Base-by-base conservation (phyloP, 148 eudicot genomes). In the Fagopyrum homotropicum region DNA sequence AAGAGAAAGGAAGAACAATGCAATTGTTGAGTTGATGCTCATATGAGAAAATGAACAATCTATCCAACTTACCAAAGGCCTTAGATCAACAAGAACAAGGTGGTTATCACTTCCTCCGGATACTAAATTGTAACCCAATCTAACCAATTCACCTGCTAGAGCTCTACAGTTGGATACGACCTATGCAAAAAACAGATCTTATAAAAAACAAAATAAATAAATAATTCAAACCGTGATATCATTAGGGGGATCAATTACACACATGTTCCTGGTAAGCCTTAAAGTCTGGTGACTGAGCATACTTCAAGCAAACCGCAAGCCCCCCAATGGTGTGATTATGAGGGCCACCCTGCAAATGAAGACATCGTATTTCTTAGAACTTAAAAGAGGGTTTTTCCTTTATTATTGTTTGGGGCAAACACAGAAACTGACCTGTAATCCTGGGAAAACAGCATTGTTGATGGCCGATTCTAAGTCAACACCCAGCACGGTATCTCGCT, bases 61-160 rank as follows among this genome's bases (percentile, higher is more conserved):
- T 30, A 9, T 22, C 47, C 35, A 60, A 81, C 88, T 80, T 73
- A 93, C 96, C 76, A 93, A 56, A 73, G 98, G 96, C 79, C 96
- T 85, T 30, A 93, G 90, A 81, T 93, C 96, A 77, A 86, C 92
- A 68, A 93, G 98, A 77, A 90, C 96, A 83, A 93, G 87, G 81
- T 93, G 98, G 81, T 93, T 91, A 79, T 91, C 96, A 84, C 88
- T 93, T 59, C 96, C 98, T 63, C 96, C 98, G n/a, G 98, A 89
- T 59, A 93, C 93, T 66, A 93, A 80, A 73, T 81, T 89, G 83
- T 93, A 86, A 54, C 98, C 98, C 78, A 89, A 80, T 60, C 85
- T 93, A 59, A 81, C 77, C 83, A 93, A 80, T 73, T 88, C 79
- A 51, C 77, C 71, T 4, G 93, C 96, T 77, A 93, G 89, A 73